A percentile compares a stretch with the other conserved stretches of the same genome.
Evolutionary conservation across 208 protist species (phyloP).

Genomic region (Acanthamoeba polyphaga): DNA sequence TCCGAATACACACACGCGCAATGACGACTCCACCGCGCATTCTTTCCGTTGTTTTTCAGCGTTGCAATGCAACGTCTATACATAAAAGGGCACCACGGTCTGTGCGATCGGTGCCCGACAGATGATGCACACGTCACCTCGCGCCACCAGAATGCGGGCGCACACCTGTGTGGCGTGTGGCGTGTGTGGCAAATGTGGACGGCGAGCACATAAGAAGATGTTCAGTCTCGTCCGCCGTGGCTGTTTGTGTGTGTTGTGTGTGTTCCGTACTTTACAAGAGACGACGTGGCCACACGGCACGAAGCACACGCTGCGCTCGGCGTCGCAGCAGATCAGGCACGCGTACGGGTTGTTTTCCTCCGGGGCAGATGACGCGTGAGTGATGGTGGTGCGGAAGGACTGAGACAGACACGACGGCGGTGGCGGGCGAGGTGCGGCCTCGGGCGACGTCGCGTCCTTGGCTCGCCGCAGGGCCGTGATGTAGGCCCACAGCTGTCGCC

Average conservation of each 20-base stretch:
- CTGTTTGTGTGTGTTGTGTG: not conserved
- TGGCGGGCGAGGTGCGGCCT: not conserved
- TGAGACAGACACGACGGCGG: not conserved
- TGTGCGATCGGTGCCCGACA: not conserved
- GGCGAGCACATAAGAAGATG: not conserved
- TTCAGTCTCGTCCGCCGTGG: too few relatives aligned
- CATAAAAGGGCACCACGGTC: conserved; percentile 5
- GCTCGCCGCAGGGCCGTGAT: not conserved
- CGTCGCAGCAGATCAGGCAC: conserved; percentile 46
- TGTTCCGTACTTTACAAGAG: not conserved
- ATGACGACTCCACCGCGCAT: too few relatives aligned
- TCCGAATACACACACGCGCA: too few relatives aligned
- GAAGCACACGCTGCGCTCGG: conserved; percentile 39
- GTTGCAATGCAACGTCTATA: not conserved
- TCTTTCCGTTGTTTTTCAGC: not conserved
- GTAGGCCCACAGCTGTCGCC: conserved; percentile 39
- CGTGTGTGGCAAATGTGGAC: too few relatives aligned
- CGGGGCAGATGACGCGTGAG: not conserved
- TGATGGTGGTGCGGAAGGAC: not conserved
- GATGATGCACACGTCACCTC: conserved; percentile 8
- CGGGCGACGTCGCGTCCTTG: not conserved
- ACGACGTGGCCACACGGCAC: conserved; percentile 36
- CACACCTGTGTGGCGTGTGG: not conserved
- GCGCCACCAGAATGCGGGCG: conserved; percentile 11
- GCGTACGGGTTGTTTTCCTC: not conserved